Conservation (phyloP, 1,139 yeast genomes). For the Spencermartinsiella ligniputridi region DNA sequence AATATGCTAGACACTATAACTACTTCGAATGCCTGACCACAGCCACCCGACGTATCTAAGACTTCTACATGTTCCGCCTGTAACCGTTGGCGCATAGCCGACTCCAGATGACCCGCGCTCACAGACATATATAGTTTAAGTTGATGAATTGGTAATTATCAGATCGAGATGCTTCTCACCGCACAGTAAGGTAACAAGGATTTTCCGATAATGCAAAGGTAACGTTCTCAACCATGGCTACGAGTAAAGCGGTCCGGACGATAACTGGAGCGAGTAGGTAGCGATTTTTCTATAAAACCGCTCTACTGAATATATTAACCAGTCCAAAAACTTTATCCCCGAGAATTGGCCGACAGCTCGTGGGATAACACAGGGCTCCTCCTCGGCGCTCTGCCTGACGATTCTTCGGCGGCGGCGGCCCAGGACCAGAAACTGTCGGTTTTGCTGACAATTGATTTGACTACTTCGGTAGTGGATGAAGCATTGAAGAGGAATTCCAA, state of each 20-base stretch:
- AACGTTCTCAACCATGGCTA: slow-evolving; percentile 35
- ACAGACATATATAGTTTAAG: slow-evolving; percentile 3
- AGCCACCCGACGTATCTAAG: slow-evolving; percentile 53
- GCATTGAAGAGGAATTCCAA: slow-evolving; percentile 51
- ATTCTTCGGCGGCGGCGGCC: slow-evolving; percentile 7
- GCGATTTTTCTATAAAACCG: slow-evolving; percentile 6
- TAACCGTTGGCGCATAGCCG: slow-evolving; percentile 30
- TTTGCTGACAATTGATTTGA: slow-evolving; percentile 77
- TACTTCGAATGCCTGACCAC: slow-evolving; percentile 80
- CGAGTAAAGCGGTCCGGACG: slow-evolving; percentile 45
- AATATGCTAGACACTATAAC: slow-evolving; percentile 77
- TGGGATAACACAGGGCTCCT: slow-evolving; percentile 96
- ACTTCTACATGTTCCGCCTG: slow-evolving; percentile 37
- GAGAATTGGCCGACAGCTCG: slow-evolving; percentile 68
- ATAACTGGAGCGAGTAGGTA: slow-evolving; percentile 33
- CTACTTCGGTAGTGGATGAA: slow-evolving; percentile 79
- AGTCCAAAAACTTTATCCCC: slow-evolving; percentile 67
- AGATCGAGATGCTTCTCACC: too few species aligned
- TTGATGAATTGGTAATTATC: neutral
- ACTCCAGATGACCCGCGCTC: slow-evolving; percentile 27
- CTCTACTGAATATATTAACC: too few species aligned
- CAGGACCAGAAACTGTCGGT: slow-evolving; percentile 38
- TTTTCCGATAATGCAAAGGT: too few species aligned
- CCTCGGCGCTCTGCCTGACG: slow-evolving; percentile 50
- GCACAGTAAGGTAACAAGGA: too few species aligned